Conservation (phyloP, 108 stramenopile species). For the Hondaea fermentalgiana region DNA sequence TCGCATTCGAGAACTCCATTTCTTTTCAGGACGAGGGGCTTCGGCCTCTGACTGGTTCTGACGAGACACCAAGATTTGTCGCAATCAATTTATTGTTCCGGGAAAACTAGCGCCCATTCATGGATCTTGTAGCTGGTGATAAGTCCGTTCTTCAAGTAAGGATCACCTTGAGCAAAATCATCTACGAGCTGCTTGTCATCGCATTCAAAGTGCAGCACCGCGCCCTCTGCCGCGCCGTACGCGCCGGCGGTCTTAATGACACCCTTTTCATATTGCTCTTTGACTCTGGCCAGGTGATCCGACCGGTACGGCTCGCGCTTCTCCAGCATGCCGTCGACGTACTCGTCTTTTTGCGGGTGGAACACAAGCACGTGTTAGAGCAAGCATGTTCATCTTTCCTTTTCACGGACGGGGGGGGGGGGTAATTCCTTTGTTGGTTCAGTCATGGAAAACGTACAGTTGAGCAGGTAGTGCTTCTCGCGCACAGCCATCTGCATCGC, state of each 20-base stretch:
- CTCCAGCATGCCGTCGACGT: conserved; percentile 11
- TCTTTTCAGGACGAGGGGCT: background rate
- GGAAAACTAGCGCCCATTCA: background rate
- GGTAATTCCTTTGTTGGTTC: background rate
- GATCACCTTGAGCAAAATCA: background rate
- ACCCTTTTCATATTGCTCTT: background rate
- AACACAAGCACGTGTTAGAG: background rate
- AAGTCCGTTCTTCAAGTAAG: background rate
- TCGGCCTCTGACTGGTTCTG: background rate
- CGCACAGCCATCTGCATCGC: background rate
- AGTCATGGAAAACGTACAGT: background rate
- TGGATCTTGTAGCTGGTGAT: background rate
- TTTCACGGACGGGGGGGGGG: background rate
- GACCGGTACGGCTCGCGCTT: conserved; percentile 1
- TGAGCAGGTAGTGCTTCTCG: conserved; percentile 11
- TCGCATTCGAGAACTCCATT: background rate
- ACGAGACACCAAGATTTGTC: background rate
- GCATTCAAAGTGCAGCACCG: background rate
- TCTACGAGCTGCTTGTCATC: background rate
- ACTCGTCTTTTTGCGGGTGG: background rate
- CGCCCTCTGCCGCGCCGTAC: background rate
- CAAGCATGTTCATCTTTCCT: background rate
- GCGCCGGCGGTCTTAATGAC: background rate
- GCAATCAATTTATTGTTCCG: background rate
- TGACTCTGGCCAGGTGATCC: background rate